Base-by-base conservation (phyloP, 768 basidiomycete genomes). In the Pholiota microspora region DNA sequence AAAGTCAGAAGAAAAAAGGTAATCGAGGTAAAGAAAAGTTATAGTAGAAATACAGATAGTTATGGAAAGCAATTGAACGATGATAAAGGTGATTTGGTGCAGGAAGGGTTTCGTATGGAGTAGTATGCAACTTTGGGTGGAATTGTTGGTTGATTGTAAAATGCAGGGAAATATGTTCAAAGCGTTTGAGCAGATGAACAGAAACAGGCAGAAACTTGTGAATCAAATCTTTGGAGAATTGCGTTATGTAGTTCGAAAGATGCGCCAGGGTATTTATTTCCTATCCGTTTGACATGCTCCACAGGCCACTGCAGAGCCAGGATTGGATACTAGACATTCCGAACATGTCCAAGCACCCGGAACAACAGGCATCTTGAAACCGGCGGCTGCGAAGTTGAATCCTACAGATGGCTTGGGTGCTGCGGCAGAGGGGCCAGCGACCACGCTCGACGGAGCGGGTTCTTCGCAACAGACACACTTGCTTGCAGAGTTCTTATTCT, bases 321-420 rank as follows among this genome's bases (percentile, higher is more conserved):
- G 71, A 64, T 84, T 89, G 38, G 64, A 58, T 49, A 85, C 60
- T 64, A 69, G 71, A 56, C 89, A 92, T 2, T 66, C 59, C 0
- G 66, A 68, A 63, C 88, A 91, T 13, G 59, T 79, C 88, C 88
- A 90, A n/a, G 57, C 60, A 46, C 63, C 61, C 18, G 60, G 63
- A 10, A 63, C 50, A 2, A 69, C 55, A 4, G 83, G 78, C 2
- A 76, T 65, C 58, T 79, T 84, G 51, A 80, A 65, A 3, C 84
- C 86, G 0, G 84, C 84, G 8, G 82, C 84, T 1, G 77, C 72
- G 79, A 82, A 88, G 60, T 87, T 73, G 59, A 88, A 88, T 35
- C 72, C 72, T 35, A 28, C 45, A 7, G 31, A 36, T 32, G 56
- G 31, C 16, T 35, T 53, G 13, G 48, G 42, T 10, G 56, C 25